Conservation (phyloP, 2,329 filamentous ascomycete species). For the Epichloe uncinata region DNA sequence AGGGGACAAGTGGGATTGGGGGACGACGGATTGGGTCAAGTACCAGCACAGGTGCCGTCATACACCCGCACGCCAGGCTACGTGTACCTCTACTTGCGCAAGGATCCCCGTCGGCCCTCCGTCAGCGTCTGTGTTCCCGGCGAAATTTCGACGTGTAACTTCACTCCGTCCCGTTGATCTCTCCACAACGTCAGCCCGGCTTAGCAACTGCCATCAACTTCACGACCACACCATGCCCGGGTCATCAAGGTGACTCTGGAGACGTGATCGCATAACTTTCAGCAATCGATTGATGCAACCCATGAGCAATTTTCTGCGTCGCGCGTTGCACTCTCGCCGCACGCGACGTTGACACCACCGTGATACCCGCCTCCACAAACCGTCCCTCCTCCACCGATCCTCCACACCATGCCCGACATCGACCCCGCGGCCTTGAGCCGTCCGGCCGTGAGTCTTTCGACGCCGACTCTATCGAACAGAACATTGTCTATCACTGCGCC, state of each 20-base stretch:
- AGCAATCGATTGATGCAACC: constrained; percentile 27
- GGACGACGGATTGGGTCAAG: constrained; percentile 7
- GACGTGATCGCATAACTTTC: constrained; percentile 28
- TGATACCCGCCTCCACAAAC: constrained; percentile 5
- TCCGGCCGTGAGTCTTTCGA: constrained; percentile 42
- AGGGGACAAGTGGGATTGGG: constrained; percentile 7
- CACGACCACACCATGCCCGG: constrained; percentile 25
- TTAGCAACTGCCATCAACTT: constrained; percentile 25
- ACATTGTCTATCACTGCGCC: constrained; percentile 40
- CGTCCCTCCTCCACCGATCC: constrained; percentile 15
- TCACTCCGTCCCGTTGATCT: constrained; percentile 19
- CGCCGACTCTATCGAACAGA: constrained; percentile 45
- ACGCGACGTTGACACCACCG: constrained; percentile 28
- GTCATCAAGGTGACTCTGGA: constrained; percentile 29
- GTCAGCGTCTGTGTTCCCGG: constrained; percentile 13
- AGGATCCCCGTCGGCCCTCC: background rate
- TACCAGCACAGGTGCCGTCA: constrained; percentile 8
- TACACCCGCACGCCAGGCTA: no score
- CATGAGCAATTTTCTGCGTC: constrained; percentile 29
- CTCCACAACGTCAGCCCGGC: constrained; percentile 14
- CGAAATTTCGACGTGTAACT: constrained; percentile 16
- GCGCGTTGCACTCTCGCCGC: constrained; percentile 32
- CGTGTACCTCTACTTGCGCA: background rate
- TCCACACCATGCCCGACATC: constrained; percentile 49
- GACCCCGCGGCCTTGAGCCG: constrained; percentile 56